These are phyloP conservation scores for Calonectria hawksworthii DNA, from an alignment of 2,329 filamentous ascomycete genomes.

Conservation along the genomic window DNA sequence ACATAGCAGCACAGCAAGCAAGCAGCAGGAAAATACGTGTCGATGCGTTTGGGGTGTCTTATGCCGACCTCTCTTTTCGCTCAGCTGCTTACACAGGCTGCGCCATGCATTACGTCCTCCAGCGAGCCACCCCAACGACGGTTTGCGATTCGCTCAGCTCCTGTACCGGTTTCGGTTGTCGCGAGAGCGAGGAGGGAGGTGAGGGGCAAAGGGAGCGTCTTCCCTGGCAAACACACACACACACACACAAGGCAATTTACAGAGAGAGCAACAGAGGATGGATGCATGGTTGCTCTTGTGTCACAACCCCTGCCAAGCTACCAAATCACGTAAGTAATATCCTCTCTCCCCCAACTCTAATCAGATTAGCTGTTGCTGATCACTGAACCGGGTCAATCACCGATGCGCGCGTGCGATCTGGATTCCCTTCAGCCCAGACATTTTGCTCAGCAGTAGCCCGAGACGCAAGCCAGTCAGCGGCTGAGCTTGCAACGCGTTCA, in stretches of 20 bases:
- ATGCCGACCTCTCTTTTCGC: neutral
- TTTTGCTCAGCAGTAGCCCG: too few species aligned
- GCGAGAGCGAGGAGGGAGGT: neutral
- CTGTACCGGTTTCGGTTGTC: neutral
- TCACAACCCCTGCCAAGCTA: neutral
- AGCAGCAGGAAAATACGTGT: neutral
- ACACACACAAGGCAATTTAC: too few species aligned
- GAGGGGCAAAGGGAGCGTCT: neutral
- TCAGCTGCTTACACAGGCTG: neutral
- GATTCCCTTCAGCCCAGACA: neutral
- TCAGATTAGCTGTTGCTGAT: slow-evolving; percentile 2
- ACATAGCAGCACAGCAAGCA: neutral
- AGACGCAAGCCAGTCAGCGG: neutral
- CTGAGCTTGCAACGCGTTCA: neutral
- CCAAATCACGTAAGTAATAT: slow-evolving; percentile 10
- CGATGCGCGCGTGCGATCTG: neutral
- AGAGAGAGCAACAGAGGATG: too few species aligned
- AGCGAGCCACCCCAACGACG: neutral
- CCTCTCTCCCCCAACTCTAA: neutral
- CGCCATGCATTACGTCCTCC: neutral
- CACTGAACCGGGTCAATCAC: slow-evolving; percentile 2
- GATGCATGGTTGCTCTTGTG: too few species aligned
- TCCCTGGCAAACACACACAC: neutral
- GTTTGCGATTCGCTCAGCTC: neutral
- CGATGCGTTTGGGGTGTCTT: neutral